phyloP scores from a whole-genome alignment of 164 flowering plant genomes.

The Santalum album region DNA sequence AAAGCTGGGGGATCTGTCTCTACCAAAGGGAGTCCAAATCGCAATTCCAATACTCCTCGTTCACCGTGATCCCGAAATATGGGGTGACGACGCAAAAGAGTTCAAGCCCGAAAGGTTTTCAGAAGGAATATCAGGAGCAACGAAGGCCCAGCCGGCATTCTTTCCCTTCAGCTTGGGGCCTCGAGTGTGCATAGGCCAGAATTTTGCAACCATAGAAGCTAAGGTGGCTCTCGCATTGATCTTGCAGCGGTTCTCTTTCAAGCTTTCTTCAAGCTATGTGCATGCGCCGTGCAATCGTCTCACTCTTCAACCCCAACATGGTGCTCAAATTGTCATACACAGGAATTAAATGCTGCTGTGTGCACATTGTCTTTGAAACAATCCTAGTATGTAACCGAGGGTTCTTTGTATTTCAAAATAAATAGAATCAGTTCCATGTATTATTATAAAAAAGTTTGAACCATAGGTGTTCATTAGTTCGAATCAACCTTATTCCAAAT shows the following conservation, averaged over 20 bases:
- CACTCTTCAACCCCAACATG: slow-evolving; percentile 1
- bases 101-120: slow-evolving; percentile 23
- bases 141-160: slow-evolving; percentile 6
- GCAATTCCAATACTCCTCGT: neutral
- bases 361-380: too few species aligned
- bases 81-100: slow-evolving; percentile 21
- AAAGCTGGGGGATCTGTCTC: slow-evolving; percentile 1
- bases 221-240: slow-evolving; percentile 14
- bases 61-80: slow-evolving; percentile 14
- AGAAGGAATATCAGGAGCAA: slow-evolving; percentile 14
- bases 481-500: too few species aligned
- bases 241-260: neutral
- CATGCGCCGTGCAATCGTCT: neutral
- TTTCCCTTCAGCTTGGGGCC: slow-evolving; percentile 20
- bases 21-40: slow-evolving; percentile 13
- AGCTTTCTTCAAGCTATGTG: neutral
- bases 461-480: too few species aligned
- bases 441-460: too few species aligned
- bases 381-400: too few species aligned
- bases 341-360: too few species aligned
- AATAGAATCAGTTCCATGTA: too few species aligned
- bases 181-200: slow-evolving; percentile 18
- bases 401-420: too few species aligned
- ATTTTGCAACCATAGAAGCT: slow-evolving; percentile 18
- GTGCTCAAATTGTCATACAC: neutral